Base-by-base conservation (phyloP, 2,329 filamentous ascomycete species). In the Endoconidiophora polonica region DNA sequence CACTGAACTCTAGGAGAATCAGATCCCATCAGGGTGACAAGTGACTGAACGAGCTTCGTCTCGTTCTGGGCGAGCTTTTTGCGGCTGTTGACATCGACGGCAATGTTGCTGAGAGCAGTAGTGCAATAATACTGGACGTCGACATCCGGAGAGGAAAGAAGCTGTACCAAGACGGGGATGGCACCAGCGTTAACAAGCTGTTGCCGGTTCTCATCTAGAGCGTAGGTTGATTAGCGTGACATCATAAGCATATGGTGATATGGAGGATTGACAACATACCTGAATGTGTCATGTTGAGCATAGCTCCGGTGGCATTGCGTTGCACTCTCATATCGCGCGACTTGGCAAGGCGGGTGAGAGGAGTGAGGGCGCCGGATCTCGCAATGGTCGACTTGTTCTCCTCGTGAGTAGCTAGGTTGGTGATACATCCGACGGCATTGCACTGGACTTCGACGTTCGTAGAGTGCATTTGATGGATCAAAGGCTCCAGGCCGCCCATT, bases 51-150 rank as follows among this genome's bases (percentile, higher is more conserved):
- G 23, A 98, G 74, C 57, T 88, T 86, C 20, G 85, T 80, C 63
- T 98, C 91, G 6, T 84, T 88, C 60, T 93, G 82, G 26, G 90
- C 86, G 49, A 98, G 75, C 63, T 90, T 87, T 61, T 88, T 86
- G 57, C 91, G 76, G 67, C 96, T 96, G 60, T 79, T 83, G 43
- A 83, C 75, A 62, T 98, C 91, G 49, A 98, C 91, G 5, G 91
- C 91, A 58, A 98, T 98, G 65, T 98, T 98, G 73, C 90, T 96
- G 52, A 98, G 76, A 10, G 91, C 91, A 3, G 91, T 98, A 16
- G 91, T 98, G 69, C 91, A 98, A 68, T 98, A 98, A 67, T 98
- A 98, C 68, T 98, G 91, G 29, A 98, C 91, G 62, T 98, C 91
- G 57, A 95, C 88, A 61, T 98, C 91, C 52, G 82, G 71, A 23